Percentiles rank a stretch among this genome's conserved stretches.
Conservation (phyloP, 2,329 filamentous ascomycete genomes). For the Fusarium proliferatum region DNA sequence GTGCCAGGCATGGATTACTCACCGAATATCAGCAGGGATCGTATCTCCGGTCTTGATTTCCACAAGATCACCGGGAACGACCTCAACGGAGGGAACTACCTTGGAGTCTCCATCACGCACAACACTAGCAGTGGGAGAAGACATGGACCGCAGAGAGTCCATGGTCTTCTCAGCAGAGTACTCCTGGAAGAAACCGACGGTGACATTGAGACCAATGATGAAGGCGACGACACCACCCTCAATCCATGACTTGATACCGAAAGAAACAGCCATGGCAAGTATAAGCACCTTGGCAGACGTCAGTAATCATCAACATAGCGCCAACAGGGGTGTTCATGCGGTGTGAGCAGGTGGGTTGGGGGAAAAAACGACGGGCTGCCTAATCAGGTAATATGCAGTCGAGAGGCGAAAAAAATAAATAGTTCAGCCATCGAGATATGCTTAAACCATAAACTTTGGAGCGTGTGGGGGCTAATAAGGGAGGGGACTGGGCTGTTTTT, state of each 20-base stretch:
- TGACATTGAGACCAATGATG: slow-evolving; percentile 68
- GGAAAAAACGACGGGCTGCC: slow-evolving; percentile 56
- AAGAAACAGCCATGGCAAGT: slow-evolving; percentile 67
- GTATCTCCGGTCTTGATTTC: slow-evolving; percentile 67
- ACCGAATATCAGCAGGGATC: slow-evolving; percentile 70
- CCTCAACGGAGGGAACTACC: slow-evolving; percentile 53
- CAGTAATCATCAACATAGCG: slow-evolving; percentile 18
- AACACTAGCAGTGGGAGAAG: slow-evolving; percentile 57
- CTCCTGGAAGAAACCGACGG: slow-evolving; percentile 62
- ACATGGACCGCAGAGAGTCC: slow-evolving; percentile 58
- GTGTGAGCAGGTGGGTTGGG: background rate
- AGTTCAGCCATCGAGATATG: slow-evolving; percentile 22
- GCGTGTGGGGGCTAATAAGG: slow-evolving; percentile 10
- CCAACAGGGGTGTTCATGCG: background rate
- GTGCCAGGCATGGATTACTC: slow-evolving; percentile 52
- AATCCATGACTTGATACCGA: slow-evolving; percentile 68
- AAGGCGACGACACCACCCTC: slow-evolving; percentile 69
- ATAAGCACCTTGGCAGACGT: slow-evolving; percentile 58
- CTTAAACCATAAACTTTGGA: slow-evolving; percentile 18
- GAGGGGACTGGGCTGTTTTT: background rate
- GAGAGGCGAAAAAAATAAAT: slow-evolving; percentile 44
- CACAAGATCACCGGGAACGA: slow-evolving; percentile 69
- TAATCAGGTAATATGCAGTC: slow-evolving; percentile 52
- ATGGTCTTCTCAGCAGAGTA: slow-evolving; percentile 62
- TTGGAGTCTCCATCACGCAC: slow-evolving; percentile 56